Conservation (phyloP, 1,284 basidiomycete genomes). For the Cystobasidium sp. region DNA sequence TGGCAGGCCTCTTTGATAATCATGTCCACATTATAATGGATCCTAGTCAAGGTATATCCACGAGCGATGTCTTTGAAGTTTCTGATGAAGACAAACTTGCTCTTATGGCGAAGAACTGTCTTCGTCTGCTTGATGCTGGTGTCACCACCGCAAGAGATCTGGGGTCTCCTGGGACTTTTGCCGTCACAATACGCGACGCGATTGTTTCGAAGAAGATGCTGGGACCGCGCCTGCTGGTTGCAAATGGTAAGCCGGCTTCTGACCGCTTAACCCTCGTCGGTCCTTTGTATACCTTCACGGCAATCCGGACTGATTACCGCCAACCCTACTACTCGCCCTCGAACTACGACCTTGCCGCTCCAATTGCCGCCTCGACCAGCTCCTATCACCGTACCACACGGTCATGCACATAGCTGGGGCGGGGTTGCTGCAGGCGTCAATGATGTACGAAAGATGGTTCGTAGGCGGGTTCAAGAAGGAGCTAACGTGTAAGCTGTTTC, state of each 20-base stretch:
- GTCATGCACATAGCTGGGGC: constrained; percentile 22
- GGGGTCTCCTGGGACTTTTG: constrained; percentile 17
- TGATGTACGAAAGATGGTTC: constrained; percentile 16
- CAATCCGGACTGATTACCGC: background rate
- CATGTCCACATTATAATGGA: constrained; percentile 35
- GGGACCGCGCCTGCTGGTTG: constrained; percentile 25
- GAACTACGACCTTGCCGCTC: background rate
- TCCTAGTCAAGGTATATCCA: constrained; percentile 7
- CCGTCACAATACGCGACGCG: constrained; percentile 18
- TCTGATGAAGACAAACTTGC: constrained; percentile 1
- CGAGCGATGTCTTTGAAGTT: constrained; percentile 8
- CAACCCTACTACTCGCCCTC: background rate
- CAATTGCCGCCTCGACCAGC: background rate
- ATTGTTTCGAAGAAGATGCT: background rate
- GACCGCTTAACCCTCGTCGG: background rate
- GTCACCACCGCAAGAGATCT: constrained; percentile 31
- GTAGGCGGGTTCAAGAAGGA: constrained; percentile 2
- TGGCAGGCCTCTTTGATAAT: constrained; percentile 29
- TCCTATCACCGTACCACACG: constrained; percentile 22
- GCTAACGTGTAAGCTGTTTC: constrained; percentile 9
- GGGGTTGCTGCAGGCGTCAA: constrained; percentile 23
- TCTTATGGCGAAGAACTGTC: constrained; percentile 21
- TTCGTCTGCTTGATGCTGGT: constrained; percentile 33
- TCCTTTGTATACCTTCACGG: background rate
- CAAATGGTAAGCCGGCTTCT: constrained; percentile 12